Evolutionary conservation across 345 rosid species (phyloP).

Genomic region (Eucalyptus sp.): DNA sequence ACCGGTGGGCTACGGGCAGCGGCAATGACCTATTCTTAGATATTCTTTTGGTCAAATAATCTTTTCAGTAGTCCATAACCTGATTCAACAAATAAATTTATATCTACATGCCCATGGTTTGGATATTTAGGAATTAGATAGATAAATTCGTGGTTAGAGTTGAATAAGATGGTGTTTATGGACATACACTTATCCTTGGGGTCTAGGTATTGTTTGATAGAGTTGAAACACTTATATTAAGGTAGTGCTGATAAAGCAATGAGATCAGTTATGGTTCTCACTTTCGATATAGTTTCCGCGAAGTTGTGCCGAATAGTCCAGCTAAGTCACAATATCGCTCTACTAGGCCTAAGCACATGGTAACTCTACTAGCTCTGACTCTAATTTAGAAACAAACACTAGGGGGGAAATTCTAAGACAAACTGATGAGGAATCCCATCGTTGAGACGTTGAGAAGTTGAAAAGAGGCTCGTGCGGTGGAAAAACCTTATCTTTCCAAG

Average conservation of each 20-base stretch:
- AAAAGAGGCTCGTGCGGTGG: not conserved
- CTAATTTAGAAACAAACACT: not conserved
- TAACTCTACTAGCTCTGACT: not conserved
- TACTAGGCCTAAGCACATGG: too few species aligned
- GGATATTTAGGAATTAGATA: not conserved
- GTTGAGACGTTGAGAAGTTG: not conserved
- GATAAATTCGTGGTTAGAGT: not conserved
- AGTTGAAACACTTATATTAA: not conserved
- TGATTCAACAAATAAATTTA: not conserved
- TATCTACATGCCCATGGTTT: not conserved
- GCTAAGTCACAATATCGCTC: too few species aligned
- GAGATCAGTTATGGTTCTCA: not conserved
- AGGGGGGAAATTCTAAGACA: not conserved
- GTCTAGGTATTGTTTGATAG: not conserved
- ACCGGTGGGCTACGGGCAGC: too few species aligned
- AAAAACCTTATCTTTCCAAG: not conserved
- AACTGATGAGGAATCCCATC: not conserved
- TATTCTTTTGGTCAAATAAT: not conserved
- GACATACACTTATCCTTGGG: not conserved
- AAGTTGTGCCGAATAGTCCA: too few species aligned
- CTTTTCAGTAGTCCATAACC: not conserved
- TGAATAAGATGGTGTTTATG: not conserved
- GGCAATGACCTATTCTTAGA: not conserved
- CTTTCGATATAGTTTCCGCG: too few species aligned
- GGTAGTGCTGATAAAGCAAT: not conserved